Conservation (phyloP, 768 basidiomycete genomes). For the Sarcodon aspratus region DNA sequence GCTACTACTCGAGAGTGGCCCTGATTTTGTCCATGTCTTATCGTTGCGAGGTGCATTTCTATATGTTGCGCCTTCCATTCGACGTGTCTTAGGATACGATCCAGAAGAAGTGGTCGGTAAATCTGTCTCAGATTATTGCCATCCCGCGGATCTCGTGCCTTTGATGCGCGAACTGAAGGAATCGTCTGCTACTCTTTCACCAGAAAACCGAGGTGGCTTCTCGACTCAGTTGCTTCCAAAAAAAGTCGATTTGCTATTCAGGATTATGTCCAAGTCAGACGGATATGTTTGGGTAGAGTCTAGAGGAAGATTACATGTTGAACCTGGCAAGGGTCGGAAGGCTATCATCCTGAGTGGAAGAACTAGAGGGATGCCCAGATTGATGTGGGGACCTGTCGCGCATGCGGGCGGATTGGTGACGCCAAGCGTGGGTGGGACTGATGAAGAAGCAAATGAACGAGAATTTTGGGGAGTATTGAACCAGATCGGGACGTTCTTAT, state of each 20-base stretch:
- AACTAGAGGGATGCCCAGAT: slow-evolving; percentile 48
- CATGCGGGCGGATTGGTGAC: slow-evolving; percentile 34
- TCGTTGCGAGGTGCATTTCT: slow-evolving; percentile 89
- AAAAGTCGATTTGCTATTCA: slow-evolving; percentile 75
- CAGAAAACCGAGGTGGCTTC: slow-evolving; percentile 5
- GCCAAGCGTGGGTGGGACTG: not conserved
- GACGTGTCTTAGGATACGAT: slow-evolving; percentile 74
- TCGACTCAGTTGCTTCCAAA: slow-evolving; percentile 23
- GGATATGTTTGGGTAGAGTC: slow-evolving; percentile 85
- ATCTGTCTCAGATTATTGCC: slow-evolving; percentile 71
- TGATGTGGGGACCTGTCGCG: slow-evolving; percentile 50
- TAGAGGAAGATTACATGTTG: slow-evolving; percentile 79
- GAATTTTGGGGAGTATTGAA: slow-evolving; percentile 50
- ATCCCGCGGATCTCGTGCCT: slow-evolving; percentile 83
- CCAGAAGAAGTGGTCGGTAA: slow-evolving; percentile 76
- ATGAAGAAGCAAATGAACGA: slow-evolving; percentile 10
- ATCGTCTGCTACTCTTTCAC: slow-evolving; percentile 22
- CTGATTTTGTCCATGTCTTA: slow-evolving; percentile 85
- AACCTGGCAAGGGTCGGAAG: slow-evolving; percentile 90
- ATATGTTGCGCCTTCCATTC: slow-evolving; percentile 80
- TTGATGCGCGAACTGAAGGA: slow-evolving; percentile 90
- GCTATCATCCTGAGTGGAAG: slow-evolving; percentile 87
- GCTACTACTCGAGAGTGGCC: slow-evolving; percentile 46
- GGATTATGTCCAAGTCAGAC: slow-evolving; percentile 58
- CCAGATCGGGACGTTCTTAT: slow-evolving; percentile 34